phyloP scores from a whole-genome alignment of 164 flowering plant genomes.

The Litsea cubeba region DNA sequence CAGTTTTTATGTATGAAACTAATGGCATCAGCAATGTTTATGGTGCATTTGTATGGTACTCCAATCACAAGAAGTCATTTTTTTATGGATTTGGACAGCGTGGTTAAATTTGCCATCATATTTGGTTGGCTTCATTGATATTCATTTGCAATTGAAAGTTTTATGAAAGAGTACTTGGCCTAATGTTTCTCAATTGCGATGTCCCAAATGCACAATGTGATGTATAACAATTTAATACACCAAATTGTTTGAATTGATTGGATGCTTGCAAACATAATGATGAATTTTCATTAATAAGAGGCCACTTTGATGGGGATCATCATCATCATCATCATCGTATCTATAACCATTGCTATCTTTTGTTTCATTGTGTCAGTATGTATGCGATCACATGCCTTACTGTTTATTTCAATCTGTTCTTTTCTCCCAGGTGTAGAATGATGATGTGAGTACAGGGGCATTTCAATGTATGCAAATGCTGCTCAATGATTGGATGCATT shows the following conservation, averaged over 20 bases:
- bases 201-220: not conserved
- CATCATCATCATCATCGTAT: too few species aligned
- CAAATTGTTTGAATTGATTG: not conserved
- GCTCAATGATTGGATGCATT: not conserved
- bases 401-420: too few species aligned
- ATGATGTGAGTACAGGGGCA: not conserved
- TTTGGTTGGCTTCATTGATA: too few species aligned
- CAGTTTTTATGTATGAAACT: not conserved
- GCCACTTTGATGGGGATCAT: not conserved
- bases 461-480: not conserved
- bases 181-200: not conserved
- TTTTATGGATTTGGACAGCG: too few species aligned
- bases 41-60: too few species aligned
- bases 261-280: not conserved
- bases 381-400: not conserved
- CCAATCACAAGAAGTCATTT: too few species aligned
- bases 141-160: not conserved
- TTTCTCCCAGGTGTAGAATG: not conserved
- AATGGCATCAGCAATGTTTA: not conserved
- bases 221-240: not conserved
- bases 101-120: too few species aligned
- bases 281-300: not conserved
- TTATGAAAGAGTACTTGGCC: too few species aligned
- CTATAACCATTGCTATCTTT: not conserved
- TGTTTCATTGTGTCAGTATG: not conserved